Evolutionary conservation across 2,329 filamentous ascomycete species (phyloP), one percentile per base, ranked within the genome.

Genomic region (Exophiala sp.): DNA sequence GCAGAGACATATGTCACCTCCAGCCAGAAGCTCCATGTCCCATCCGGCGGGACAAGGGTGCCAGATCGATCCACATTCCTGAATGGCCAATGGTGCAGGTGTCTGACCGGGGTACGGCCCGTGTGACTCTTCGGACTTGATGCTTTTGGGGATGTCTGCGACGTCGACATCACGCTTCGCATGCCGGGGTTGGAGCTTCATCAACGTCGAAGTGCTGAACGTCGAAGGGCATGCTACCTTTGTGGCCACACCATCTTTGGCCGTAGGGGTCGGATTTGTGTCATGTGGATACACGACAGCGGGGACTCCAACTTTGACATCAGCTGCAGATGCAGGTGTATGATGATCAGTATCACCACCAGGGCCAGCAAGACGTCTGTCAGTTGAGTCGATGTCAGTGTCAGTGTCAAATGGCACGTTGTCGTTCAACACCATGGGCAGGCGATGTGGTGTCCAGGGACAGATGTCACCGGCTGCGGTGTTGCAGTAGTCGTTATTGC

Each of bases 281-380:
- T 56, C 53, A 49, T 44, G 40, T 52, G 48, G 44, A 49, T 52
- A 56, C 53, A 52, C 53, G 52, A 40, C 42, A 29, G 53, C 43
- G 32, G 48, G 43, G 33, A 18, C 14, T 20, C 18, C 49, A 36
- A 52, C 48, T 44, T 44, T 29, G 24, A 29, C 24, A 8, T 29
- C 24, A 29, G 24, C 24, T 29, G 24, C 24, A 29, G 24, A 5
- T 29, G 24, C 24, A 29, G 24, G 24, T 29, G 7, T 8, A 29
- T 5, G 24, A 29, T 29, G 7, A 29, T 5, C 24, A 8, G 24
- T 29, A 29, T 29, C 24, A 29, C 24, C 24, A 29, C 24, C 24
- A 29, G 24, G 24, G 7, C 24, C 44, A 34, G 8, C 21, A 6
- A 34, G 21, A 12, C 39, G 24, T 35, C 41, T 36, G 12, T 57